Evolutionary conservation across 495 filamentous ascomycete genomes (phyloP).

Genomic region (Penicillium mononematosum): DNA sequence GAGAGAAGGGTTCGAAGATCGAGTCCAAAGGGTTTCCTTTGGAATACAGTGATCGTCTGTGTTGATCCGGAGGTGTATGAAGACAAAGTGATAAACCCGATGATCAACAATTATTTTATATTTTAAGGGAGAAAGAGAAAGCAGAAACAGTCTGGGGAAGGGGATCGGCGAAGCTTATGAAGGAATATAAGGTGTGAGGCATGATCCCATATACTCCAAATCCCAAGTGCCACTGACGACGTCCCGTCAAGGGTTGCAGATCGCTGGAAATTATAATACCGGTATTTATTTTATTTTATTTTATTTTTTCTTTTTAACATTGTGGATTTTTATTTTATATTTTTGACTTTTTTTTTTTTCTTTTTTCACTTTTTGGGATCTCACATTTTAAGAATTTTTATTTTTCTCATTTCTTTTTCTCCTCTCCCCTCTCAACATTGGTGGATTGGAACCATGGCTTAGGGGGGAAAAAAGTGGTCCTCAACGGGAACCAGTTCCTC

Average conservation of each 20-base stretch:
- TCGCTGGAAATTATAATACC: slow-evolving; percentile 31
- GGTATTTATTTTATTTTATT: slow-evolving; percentile 13
- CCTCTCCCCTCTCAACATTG: neutral
- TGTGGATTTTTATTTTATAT: slow-evolving; percentile 3
- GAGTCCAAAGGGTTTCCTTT: neutral
- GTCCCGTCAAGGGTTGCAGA: slow-evolving; percentile 49
- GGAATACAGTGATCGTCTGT: slow-evolving; percentile 19
- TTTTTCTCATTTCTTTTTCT: slow-evolving; percentile 11
- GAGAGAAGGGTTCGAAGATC: slow-evolving; percentile 13
- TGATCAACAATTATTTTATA: slow-evolving; percentile 21
- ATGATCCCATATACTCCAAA: slow-evolving; percentile 27
- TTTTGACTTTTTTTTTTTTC: slow-evolving; percentile 6
- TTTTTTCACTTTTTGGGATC: neutral
- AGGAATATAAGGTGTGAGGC: slow-evolving; percentile 39
- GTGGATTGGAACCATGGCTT: slow-evolving; percentile 21
- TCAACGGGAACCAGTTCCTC: slow-evolving; percentile 44
- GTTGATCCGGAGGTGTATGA: slow-evolving; percentile 21
- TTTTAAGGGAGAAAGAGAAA: slow-evolving; percentile 33
- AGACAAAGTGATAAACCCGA: slow-evolving; percentile 38
- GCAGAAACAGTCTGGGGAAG: slow-evolving; percentile 48
- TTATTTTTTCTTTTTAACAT: slow-evolving; percentile 1
- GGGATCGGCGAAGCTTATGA: slow-evolving; percentile 82
- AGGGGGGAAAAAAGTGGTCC: slow-evolving; percentile 30
- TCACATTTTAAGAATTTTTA: neutral
- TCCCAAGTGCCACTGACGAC: slow-evolving; percentile 49